A percentile compares a stretch with the other conserved stretches of the same genome.
Conservation (phyloP, 768 basidiomycete species). For the Daedaleopsis sinensis region DNA sequence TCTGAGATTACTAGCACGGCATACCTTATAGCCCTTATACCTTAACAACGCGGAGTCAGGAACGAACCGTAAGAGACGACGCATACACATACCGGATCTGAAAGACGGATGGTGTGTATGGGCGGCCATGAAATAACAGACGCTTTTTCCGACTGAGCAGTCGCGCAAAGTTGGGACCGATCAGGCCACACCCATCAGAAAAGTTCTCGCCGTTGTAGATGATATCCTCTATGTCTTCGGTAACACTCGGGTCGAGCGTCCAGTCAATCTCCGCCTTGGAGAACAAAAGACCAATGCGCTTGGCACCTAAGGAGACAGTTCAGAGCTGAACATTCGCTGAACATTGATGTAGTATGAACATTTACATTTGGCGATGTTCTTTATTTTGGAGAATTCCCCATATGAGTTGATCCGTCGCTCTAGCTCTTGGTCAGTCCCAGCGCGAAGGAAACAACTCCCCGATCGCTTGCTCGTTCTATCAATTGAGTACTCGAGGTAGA, state of each 20-base stretch:
- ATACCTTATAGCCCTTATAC: conserved; percentile 65
- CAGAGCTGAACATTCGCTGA: neutral
- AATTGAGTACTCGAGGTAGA: neutral
- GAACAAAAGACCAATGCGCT: conserved; percentile 69
- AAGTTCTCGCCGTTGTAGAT: conserved; percentile 58
- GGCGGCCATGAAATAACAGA: conserved; percentile 54
- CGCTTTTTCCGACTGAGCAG: conserved; percentile 56
- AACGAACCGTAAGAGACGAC: neutral
- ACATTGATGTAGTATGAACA: neutral
- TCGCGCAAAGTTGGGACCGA: conserved; percentile 52
- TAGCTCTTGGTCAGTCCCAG: conserved; percentile 58
- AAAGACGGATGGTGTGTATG: conserved; percentile 64
- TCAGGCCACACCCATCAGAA: conserved; percentile 72
- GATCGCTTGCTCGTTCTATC: conserved; percentile 44
- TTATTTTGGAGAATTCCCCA: conserved; percentile 63
- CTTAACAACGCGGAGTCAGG: conserved; percentile 34
- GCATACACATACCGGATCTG: conserved; percentile 54
- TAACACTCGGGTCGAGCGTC: conserved; percentile 49
- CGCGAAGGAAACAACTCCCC: conserved; percentile 63
- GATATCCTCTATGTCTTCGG: conserved; percentile 62
- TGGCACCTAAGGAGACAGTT: conserved; percentile 49
- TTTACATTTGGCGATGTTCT: conserved; percentile 66
- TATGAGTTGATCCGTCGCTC: conserved; percentile 58
- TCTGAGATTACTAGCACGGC: neutral
- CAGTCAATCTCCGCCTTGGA: conserved; percentile 65